phyloP scores from a whole-genome alignment of 352 stramenopile species.

The Phytophthora cryptogea region DNA sequence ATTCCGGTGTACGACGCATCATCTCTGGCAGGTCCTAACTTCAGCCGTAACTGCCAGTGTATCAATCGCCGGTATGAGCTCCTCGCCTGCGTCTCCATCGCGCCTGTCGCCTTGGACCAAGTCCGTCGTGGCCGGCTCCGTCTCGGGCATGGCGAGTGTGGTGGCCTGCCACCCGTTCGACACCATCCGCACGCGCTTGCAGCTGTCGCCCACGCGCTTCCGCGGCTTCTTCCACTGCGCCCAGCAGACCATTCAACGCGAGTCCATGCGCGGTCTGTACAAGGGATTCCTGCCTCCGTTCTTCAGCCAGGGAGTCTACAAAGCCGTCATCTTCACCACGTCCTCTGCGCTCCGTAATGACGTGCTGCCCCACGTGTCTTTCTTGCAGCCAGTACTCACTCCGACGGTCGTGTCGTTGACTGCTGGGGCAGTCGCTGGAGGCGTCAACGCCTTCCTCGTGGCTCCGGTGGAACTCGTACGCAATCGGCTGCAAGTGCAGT shows the following conservation, averaged over 20 bases:
- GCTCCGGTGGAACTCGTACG: constrained; percentile 80
- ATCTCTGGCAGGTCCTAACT: constrained; percentile 10
- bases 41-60: constrained; percentile 3
- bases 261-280: constrained; percentile 75
- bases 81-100: constrained; percentile 5
- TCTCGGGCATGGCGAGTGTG: constrained; percentile 84
- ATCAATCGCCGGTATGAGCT: constrained; percentile 18
- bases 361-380: constrained; percentile 39
- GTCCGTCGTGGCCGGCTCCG: constrained; percentile 75
- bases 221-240: constrained; percentile 67
- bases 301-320: constrained; percentile 89
- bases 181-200: constrained; percentile 86
- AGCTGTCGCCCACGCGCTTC: constrained; percentile 71
- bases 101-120: constrained; percentile 62
- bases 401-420: constrained; percentile 48
- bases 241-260: constrained; percentile 57
- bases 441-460: constrained; percentile 76
- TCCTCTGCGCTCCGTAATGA: constrained; percentile 64
- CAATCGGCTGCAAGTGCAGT: constrained; percentile 84
- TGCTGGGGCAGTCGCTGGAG: constrained; percentile 59
- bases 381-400: constrained; percentile 47
- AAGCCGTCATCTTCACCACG: constrained; percentile 88
- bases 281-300: constrained; percentile 88
- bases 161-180: constrained; percentile 85
- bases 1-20: constrained; percentile 26